Evolutionary conservation across 345 rosid species (phyloP), one percentile per base, ranked within the genome.

Genomic region (Hevea brasiliensis): DNA sequence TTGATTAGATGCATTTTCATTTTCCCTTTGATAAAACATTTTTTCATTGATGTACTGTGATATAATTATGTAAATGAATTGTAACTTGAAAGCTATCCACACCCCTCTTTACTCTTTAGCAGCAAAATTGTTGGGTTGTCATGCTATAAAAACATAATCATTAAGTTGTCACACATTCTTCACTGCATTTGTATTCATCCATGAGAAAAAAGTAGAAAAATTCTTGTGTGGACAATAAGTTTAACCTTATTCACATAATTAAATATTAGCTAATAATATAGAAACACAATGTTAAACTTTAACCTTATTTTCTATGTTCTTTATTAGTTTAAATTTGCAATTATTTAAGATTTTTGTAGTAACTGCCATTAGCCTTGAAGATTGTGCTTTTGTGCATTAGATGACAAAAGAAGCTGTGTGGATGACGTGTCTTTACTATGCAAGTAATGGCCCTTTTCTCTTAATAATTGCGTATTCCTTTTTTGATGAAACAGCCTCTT

Each of bases 401-500:
- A 53, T 20, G 44, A 71, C 24, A 32, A n/a, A 59, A 55, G 17
- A 5, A 17, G 40, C n/a, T n/a, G 29, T 26, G 48, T 68, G 41
- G 27, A 24, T 70, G 18, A 7, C 17, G 40, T 45, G 32, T 21
- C 42, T n/a, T 24, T n/a, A n/a, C n/a, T n/a, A n/a, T n/a, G n/a
- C n/a, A 51, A 35, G 59, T 26, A 21, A 53, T 47, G 15, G 54
- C 15, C 56, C 54, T 54, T 73, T 48, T 60, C 20, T 44, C 26
- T 65, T 44, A 53, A 79, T 81, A 67, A 75, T 65, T 64, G 2
- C 68, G 12, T 76, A 57, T 70, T 70, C 37, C 41, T 70, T 67
- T 47, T 29, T 64, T 67, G 20, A 56, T 70, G 65, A 56, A 70
- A 70, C 82, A 87, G 90, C 95, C 92, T 68, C 85, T 70, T 73